A percentile compares a stretch with the other conserved stretches of the same genome.
Evolutionary conservation across 345 rosid species (phyloP).

Genomic region (Aethionema arabicum): DNA sequence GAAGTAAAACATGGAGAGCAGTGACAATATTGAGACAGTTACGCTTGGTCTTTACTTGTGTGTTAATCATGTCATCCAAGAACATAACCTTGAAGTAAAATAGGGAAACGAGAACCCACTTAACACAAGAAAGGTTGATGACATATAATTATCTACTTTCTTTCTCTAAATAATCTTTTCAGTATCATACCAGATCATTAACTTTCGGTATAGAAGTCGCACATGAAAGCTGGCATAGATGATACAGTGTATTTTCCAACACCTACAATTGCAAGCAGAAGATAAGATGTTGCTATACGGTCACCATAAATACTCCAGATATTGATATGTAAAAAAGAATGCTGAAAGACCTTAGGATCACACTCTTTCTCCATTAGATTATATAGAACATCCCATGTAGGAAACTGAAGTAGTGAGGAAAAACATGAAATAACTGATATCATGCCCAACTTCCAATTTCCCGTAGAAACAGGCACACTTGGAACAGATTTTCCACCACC

Average conservation of each 20-base stretch:
- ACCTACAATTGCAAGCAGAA: constrained; percentile 51
- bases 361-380: constrained; percentile 60
- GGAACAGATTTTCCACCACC: constrained; percentile 49
- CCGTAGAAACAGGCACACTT: constrained; percentile 46
- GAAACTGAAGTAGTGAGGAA: constrained; percentile 47
- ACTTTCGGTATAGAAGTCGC: constrained; percentile 54
- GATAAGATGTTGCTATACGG: constrained; percentile 16
- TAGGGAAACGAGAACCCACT: constrained; percentile 6
- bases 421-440: constrained; percentile 70
- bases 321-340: constrained; percentile 10
- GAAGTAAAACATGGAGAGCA: constrained; percentile 52
- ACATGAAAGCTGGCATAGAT: constrained; percentile 58
- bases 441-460: constrained; percentile 80
- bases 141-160: constrained; percentile 15
- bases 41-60: constrained; percentile 52
- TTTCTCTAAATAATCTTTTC: constrained; percentile 14
- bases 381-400: constrained; percentile 68
- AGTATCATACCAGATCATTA: constrained; percentile 58
- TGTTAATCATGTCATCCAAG: constrained; percentile 54
- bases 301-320: constrained; percentile 25
- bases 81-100: constrained; percentile 49
- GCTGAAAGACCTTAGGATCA: constrained; percentile 59
- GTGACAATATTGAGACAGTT: constrained; percentile 61
- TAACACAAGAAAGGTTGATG: constrained; percentile 18
- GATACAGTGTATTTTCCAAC: constrained; percentile 51